Evolutionary conservation across 768 basidiomycete species (phyloP).

Genomic region (Obba rivulosa): DNA sequence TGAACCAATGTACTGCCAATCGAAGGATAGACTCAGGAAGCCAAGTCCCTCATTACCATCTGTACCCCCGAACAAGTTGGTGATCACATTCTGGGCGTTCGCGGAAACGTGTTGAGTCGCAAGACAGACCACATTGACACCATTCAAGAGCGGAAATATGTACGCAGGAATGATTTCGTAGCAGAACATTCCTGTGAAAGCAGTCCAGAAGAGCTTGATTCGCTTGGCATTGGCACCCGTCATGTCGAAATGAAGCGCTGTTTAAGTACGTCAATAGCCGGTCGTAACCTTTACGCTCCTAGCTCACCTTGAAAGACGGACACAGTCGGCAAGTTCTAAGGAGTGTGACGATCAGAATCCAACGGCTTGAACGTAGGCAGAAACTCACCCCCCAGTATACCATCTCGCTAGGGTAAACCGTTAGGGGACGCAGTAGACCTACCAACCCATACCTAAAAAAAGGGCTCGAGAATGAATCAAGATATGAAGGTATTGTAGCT

Average conservation of each 20-base stretch:
- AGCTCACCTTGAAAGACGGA: conserved; percentile 49
- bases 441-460: conserved; percentile 51
- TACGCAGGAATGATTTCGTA: conserved; percentile 51
- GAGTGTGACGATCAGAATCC: not conserved
- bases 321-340: conserved; percentile 51
- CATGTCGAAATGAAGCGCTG: conserved; percentile 48
- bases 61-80: conserved; percentile 62
- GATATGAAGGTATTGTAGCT: not conserved
- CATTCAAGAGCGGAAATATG: conserved; percentile 60
- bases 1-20: conserved; percentile 64
- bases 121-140: conserved; percentile 56
- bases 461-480: not conserved
- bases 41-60: conserved; percentile 67
- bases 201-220: conserved; percentile 47
- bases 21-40: conserved; percentile 53
- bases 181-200: conserved; percentile 46
- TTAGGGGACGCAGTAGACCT: conserved; percentile 52
- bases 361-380: not conserved
- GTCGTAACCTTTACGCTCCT: not conserved
- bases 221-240: conserved; percentile 39
- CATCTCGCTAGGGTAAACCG: conserved; percentile 59
- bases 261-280: conserved; percentile 25
- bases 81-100: conserved; percentile 43
- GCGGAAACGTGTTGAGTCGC: conserved; percentile 44
- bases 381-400: conserved; percentile 50